Evolutionary conservation across 1,284 basidiomycete genomes (phyloP), one percentile per base, ranked within the genome.

Genomic region (Tilletia indica): DNA sequence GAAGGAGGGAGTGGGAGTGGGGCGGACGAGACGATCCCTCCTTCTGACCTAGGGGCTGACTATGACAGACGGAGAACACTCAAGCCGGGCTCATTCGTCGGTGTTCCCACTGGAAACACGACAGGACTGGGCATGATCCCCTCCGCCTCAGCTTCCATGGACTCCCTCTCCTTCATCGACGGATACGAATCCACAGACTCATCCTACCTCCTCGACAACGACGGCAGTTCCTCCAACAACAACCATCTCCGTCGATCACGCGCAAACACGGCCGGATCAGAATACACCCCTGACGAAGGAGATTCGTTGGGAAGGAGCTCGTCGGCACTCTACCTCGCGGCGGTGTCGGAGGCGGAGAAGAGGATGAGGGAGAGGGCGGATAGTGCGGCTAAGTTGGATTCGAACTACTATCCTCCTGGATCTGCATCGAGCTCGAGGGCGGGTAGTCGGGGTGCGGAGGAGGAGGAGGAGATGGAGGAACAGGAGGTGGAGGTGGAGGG

Each of bases 111-210:
- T 31, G 25, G 25, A 31, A 31, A 31, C 25, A 31, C 58, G 14
- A 9, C 58, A 1, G 34, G 25, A 9, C 4, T 64, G 34, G 61
- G 61, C 61, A 36, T 38, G 61, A 64, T 64, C 12, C 61, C 61
- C 16, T 64, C 61, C 61, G 61, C 61, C 16, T 64, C 61, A 16
- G 61, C 61, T 4, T 64, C 61, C 3, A 64, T 64, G 61, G 61
- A 64, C 36, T 64, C 61, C 34, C 36, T 64, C n/a, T 38, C 61
- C 34, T 34, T 64, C 61, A 36, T 64, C n/a, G 61, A 64, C 34
- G 61, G 61, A 3, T 64, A 64, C 61, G 61, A 64, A 21, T 64
- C 61, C 11, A 64, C 61, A 3, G 61, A 64, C 61, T 64, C 61
- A 36, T n/a, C 38, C 61, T 64, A 19, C 14, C 19, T 42, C 4